Base-by-base conservation (phyloP, 305 asterid genomes). In the Fraxinus albicans region DNA sequence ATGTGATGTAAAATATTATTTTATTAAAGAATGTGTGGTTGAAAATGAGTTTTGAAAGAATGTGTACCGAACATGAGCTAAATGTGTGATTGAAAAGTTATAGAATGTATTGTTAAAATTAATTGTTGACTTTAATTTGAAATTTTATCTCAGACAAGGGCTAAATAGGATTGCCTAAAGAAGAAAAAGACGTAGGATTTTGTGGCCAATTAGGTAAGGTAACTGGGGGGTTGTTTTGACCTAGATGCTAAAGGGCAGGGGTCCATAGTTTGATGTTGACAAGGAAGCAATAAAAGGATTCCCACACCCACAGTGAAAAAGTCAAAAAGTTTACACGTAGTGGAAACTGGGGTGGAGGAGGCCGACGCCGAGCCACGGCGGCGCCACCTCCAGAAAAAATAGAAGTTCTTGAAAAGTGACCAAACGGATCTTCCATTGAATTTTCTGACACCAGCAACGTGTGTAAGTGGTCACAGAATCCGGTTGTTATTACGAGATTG, bases 351-450 rank as follows among this genome's bases (percentile, higher is more conserved):
- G 78, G 58, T 6, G 53, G 65, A 4, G 76, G 83, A 73, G 69
- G 10, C 5, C 40, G 80, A 78, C 76, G 80, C 42, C 19, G 36
- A 23, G 74, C 15, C 17, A 2, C 53, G 77, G 81, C 80, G 31
- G 13, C 72, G 3, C 31, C 72, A 19, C 72, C 72, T 9, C 33
- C 33, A 60, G 72, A 21, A 19, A 19, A 60, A 60, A 19, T 8
- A 19, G 12, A 44, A 29, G 60, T 2, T 10, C 6, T 31, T 70
- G 87, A 73, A 77, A 90, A 72, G 65, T 80, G 90, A 87, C 89
- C 80, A 47, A 21, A 84, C 87, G 58, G 81, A 91, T 91, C 94
- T 92, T 88, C 93, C 90, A 79, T 89, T 89, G 94, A 97, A 93
- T 90, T 90, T 92, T 85, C 92, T 91, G 93, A 89, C 97, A 88